These are phyloP conservation scores for Candida pseudoviswanathii DNA, from an alignment of 1,139 yeast species.

Conservation along the genomic window DNA sequence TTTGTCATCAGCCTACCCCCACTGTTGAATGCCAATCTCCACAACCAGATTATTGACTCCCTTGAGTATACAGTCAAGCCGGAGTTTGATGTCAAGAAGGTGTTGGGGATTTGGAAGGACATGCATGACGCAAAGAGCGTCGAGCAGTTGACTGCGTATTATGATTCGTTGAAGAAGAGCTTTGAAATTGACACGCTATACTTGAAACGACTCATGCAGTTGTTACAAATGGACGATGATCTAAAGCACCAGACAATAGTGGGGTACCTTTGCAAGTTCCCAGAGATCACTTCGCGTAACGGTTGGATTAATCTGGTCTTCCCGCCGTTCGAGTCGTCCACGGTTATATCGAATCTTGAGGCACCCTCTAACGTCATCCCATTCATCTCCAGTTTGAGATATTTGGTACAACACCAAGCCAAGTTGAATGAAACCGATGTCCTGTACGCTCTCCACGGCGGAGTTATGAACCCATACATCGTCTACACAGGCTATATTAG, in stretches of 20 bases:
- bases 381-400: conserved; percentile 3
- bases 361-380: conserved; percentile 7
- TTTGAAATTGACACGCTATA: conserved; percentile 6
- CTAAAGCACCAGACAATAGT: not conserved
- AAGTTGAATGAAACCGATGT: conserved; percentile 8
- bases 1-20: conserved; percentile 15
- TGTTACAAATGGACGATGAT: not conserved
- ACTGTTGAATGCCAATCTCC: conserved; percentile 8
- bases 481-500: conserved; percentile 8
- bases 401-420: not conserved
- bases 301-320: conserved; percentile 14
- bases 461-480: conserved; percentile 5
- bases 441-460: conserved; percentile 7
- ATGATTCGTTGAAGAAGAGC: not conserved
- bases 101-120: conserved; percentile 3
- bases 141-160: conserved; percentile 3
- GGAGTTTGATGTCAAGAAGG: conserved; percentile 2
- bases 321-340: conserved; percentile 9
- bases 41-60: conserved; percentile 11
- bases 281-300: conserved; percentile 6
- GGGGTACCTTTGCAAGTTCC: not conserved
- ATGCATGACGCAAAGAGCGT: conserved; percentile 5
- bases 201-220: conserved; percentile 9
- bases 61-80: conserved; percentile 7
- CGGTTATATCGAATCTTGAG: not conserved